Evolutionary conservation across 2,329 filamentous ascomycete species (phyloP).

Genomic region (Cryphonectria radicalis): DNA sequence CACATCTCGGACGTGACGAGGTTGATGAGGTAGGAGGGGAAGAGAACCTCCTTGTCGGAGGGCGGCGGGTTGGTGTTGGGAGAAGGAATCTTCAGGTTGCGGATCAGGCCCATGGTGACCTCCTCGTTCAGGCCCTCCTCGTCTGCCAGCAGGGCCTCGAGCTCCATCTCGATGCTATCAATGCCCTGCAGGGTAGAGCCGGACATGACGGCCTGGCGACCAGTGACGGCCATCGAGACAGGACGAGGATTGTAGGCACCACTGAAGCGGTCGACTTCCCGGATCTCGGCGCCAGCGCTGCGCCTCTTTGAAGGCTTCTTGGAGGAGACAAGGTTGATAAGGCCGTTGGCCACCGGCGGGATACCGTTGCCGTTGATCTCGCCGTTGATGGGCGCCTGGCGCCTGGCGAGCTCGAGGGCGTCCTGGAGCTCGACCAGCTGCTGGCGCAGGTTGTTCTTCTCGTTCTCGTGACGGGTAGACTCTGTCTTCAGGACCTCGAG

Average conservation of each 20-base stretch:
- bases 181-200: constrained; percentile 78
- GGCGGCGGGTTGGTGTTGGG: constrained; percentile 86
- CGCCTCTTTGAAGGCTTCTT: constrained; percentile 91
- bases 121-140: constrained; percentile 97
- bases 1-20: constrained; percentile 99
- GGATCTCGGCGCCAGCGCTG: constrained; percentile 85
- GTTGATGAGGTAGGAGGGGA: constrained; percentile 98
- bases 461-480: constrained; percentile 77
- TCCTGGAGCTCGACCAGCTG: constrained; percentile 91
- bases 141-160: constrained; percentile 90
- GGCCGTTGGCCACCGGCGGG: constrained; percentile 65
- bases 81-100: constrained; percentile 93
- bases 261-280: constrained; percentile 88
- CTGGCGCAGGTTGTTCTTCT: constrained; percentile 83
- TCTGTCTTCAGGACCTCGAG: constrained; percentile 78
- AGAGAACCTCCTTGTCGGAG: constrained; percentile 97
- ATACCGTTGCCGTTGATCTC: constrained; percentile 67
- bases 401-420: constrained; percentile 85
- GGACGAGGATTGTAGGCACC: constrained; percentile 91
- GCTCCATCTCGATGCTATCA: constrained; percentile 92
- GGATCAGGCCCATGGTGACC: constrained; percentile 93
- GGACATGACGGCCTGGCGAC: constrained; percentile 69
- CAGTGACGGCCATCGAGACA: constrained; percentile 89
- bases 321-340: constrained; percentile 95
- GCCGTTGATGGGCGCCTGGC: constrained; percentile 72